phyloP scores from a whole-genome alignment of 176 grass and related monocot species.

The Triticum monococcum region DNA sequence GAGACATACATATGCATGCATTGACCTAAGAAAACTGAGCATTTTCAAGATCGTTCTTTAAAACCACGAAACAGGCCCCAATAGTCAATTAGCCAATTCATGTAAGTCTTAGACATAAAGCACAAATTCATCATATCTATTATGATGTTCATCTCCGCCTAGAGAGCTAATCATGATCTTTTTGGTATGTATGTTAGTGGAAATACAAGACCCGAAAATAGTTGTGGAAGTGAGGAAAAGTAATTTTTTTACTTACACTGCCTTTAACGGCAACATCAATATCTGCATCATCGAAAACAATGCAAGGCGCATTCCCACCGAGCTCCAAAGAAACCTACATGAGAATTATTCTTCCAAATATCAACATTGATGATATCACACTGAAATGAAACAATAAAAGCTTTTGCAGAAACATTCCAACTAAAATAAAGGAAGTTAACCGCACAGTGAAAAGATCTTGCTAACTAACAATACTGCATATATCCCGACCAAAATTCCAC shows the following conservation, averaged over 20 bases:
- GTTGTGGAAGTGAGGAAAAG: background rate
- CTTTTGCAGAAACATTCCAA: background rate
- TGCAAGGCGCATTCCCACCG: slow-evolving; percentile 98
- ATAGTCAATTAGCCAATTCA: background rate
- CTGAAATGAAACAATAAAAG: background rate
- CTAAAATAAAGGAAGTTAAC: background rate
- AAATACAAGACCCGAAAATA: background rate
- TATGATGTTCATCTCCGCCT: background rate
- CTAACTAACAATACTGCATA: background rate
- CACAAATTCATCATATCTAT: background rate
- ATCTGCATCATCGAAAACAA: slow-evolving; percentile 97
- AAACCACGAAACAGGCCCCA: background rate
- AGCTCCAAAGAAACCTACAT: slow-evolving; percentile 95
- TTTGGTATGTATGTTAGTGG: slow-evolving; percentile 1
- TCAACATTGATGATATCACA: background rate
- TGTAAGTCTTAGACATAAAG: background rate
- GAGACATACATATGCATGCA: background rate
- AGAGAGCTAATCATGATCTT: background rate
- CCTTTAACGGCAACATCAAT: slow-evolving; percentile 93
- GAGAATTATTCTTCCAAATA: slow-evolving; percentile 33
- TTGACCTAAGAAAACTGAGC: background rate
- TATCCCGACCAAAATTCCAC: background rate
- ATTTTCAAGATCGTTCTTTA: background rate
- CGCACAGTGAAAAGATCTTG: background rate
- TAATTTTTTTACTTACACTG: slow-evolving; percentile 60